Percentiles rank a stretch among this genome's conserved stretches.
phyloP scores from a whole-genome alignment of 1,284 basidiomycete species.

The Ceratobasidium papillatum region DNA sequence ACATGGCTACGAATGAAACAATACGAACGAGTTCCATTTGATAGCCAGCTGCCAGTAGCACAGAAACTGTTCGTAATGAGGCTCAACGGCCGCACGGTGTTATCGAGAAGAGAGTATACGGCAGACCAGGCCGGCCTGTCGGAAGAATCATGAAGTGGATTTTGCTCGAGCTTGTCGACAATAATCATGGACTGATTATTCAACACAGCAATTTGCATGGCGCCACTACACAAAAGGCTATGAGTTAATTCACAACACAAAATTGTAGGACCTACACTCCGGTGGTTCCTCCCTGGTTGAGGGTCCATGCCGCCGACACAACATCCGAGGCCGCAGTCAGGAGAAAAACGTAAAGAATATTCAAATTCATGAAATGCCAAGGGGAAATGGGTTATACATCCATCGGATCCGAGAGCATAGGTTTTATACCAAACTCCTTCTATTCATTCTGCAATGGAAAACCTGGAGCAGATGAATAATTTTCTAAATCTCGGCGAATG shows the following conservation, averaged over 20 bases:
- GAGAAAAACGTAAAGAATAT: not conserved
- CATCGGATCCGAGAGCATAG: not conserved
- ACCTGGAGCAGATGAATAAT: not conserved
- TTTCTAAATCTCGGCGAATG: not conserved
- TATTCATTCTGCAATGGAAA: not conserved
- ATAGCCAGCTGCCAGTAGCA: constrained; percentile 78
- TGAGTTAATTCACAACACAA: not conserved
- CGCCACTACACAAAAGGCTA: not conserved
- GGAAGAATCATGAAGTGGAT: constrained; percentile 65
- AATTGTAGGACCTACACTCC: constrained; percentile 1
- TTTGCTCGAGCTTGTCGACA: constrained; percentile 85
- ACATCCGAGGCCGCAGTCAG: not conserved
- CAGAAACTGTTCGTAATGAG: constrained; percentile 88
- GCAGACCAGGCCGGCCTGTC: constrained; percentile 73
- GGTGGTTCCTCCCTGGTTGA: not conserved
- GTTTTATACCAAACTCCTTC: not conserved
- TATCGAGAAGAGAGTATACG: constrained; percentile 71
- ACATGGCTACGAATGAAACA: not conserved
- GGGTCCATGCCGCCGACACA: constrained; percentile 4
- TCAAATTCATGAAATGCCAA: not conserved
- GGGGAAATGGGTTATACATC: not conserved
- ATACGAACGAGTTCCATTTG: constrained; percentile 65
- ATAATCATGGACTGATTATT: constrained; percentile 49
- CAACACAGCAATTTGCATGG: not conserved
- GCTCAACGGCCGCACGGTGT: constrained; percentile 67